Conservation (phyloP, 371 early-diverging fungal genomes). For the Mucor mucedo region DNA sequence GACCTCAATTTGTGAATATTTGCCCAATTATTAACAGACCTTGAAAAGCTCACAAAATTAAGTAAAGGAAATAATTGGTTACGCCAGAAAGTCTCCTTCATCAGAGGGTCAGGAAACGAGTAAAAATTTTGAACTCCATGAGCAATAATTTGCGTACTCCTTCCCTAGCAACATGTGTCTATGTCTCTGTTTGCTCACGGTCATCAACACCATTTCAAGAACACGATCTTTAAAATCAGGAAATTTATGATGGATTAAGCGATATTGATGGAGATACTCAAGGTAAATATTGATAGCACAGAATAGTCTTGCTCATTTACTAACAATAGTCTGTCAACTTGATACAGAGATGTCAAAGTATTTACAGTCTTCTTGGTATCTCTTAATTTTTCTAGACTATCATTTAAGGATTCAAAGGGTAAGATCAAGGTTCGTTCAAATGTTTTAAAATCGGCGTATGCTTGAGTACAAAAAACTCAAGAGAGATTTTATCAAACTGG, state of each 20-base stretch:
- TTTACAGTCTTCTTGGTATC: too few species aligned
- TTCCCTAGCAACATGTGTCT: conserved; percentile 18
- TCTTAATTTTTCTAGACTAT: too few species aligned
- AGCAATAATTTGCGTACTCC: conserved; percentile 19
- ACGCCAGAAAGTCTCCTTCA: conserved; percentile 25
- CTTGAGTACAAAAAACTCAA: too few species aligned
- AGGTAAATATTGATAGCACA: conserved; percentile 14
- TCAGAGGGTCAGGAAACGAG: conserved; percentile 12
- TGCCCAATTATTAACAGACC: conserved; percentile 18
- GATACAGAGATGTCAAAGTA: conserved; percentile 15
- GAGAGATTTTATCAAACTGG: too few species aligned
- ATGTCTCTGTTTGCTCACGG: conserved; percentile 16
- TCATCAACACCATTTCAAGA: conserved; percentile 22
- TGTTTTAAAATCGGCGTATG: too few species aligned
- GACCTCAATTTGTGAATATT: conserved; percentile 11
- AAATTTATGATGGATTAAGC: conserved; percentile 7
- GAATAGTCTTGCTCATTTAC: conserved; percentile 21
- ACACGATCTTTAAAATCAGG: conserved; percentile 16
- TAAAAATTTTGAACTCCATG: conserved; percentile 18
- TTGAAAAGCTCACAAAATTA: conserved; percentile 20
- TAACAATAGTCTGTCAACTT: conserved; percentile 15
- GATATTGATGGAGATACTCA: conserved; percentile 18
- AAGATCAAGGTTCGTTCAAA: too few species aligned
- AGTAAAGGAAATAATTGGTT: conserved; percentile 23
- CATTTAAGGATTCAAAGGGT: too few species aligned